Percentiles rank a stretch among this genome's conserved stretches.
Evolutionary conservation across 1,139 yeast genomes (phyloP).

Genomic region (Candida sp.): DNA sequence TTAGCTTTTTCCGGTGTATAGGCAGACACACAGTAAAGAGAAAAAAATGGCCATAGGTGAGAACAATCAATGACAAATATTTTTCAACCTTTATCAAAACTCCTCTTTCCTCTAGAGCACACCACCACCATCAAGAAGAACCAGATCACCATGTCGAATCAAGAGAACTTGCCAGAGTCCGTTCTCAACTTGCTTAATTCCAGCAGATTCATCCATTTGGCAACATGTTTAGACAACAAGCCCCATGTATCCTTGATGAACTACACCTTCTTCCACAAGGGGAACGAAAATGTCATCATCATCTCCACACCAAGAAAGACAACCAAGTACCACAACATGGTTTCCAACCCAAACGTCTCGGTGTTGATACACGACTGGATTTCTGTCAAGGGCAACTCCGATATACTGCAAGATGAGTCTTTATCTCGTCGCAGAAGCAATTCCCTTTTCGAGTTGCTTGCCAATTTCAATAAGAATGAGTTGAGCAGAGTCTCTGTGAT

Average conservation of each 20-base stretch:
- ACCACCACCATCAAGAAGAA: neutral
- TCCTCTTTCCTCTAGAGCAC: neutral
- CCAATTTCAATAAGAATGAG: slow-evolving; percentile 76
- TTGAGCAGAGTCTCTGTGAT: slow-evolving; percentile 80
- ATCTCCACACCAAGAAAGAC: slow-evolving; percentile 74
- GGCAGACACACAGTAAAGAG: too few relatives aligned
- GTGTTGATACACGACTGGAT: slow-evolving; percentile 89
- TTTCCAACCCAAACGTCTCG: slow-evolving; percentile 74
- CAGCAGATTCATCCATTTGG: slow-evolving; percentile 78
- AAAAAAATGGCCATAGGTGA: too few relatives aligned
- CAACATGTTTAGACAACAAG: slow-evolving; percentile 66
- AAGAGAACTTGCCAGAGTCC: slow-evolving; percentile 53
- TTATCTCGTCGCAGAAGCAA: slow-evolving; percentile 33
- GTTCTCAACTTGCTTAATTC: slow-evolving; percentile 57
- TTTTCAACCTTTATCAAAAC: too few relatives aligned
- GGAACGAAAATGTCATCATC: slow-evolving; percentile 54
- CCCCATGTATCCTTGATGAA: slow-evolving; percentile 94
- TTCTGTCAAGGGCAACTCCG: slow-evolving; percentile 44
- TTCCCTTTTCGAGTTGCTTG: slow-evolving; percentile 63
- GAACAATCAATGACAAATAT: too few relatives aligned
- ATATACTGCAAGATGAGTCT: slow-evolving; percentile 15
- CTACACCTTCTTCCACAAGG: slow-evolving; percentile 61
- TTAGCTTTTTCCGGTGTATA: neutral
- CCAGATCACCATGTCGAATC: slow-evolving; percentile 10
- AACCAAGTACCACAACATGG: slow-evolving; percentile 70